A percentile compares a stretch with the other conserved stretches of the same genome.
Evolutionary conservation across 345 rosid genomes (phyloP).

Genomic region (Citrus glauca): DNA sequence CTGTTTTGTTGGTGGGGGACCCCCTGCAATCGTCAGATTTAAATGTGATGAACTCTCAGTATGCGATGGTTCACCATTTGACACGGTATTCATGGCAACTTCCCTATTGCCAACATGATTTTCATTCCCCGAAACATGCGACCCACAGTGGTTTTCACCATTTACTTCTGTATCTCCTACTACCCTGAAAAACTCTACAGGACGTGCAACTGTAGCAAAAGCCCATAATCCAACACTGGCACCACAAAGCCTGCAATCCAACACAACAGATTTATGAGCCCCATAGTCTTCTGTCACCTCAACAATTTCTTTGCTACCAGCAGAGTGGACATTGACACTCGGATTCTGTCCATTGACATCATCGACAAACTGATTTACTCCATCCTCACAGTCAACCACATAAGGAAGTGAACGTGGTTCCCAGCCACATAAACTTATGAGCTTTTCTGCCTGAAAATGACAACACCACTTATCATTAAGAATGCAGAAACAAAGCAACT

Average conservation of each 20-base stretch:
- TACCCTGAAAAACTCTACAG: conserved; percentile 73
- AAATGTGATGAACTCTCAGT: conserved; percentile 36
- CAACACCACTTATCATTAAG: conserved; percentile 10
- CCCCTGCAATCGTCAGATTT: conserved; percentile 85
- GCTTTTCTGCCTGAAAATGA: conserved; percentile 67
- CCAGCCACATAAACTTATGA: conserved; percentile 92
- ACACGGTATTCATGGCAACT: conserved; percentile 14
- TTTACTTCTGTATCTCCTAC: conserved; percentile 53
- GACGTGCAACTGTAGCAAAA: conserved; percentile 54
- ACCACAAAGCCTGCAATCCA: conserved; percentile 93
- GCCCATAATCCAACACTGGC: conserved; percentile 95
- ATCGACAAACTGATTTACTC: conserved; percentile 27
- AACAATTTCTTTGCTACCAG: conserved; percentile 21
- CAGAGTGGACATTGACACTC: conserved; percentile 21
- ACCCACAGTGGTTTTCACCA: conserved; percentile 27
- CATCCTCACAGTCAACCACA: conserved; percentile 62
- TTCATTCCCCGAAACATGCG: conserved; percentile 24
- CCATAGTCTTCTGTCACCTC: conserved; percentile 31
- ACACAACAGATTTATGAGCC: conserved; percentile 52
- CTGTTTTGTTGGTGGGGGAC: conserved; percentile 81
- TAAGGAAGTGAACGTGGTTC: conserved; percentile 79
- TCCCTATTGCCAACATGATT: conserved; percentile 14
- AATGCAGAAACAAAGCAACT: conserved; percentile 5
- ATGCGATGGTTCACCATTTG: conserved; percentile 21
- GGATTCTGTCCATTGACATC: conserved; percentile 36